Base-by-base conservation (phyloP, 352 stramenopile species). In the Globisporangium camurandrum region DNA sequence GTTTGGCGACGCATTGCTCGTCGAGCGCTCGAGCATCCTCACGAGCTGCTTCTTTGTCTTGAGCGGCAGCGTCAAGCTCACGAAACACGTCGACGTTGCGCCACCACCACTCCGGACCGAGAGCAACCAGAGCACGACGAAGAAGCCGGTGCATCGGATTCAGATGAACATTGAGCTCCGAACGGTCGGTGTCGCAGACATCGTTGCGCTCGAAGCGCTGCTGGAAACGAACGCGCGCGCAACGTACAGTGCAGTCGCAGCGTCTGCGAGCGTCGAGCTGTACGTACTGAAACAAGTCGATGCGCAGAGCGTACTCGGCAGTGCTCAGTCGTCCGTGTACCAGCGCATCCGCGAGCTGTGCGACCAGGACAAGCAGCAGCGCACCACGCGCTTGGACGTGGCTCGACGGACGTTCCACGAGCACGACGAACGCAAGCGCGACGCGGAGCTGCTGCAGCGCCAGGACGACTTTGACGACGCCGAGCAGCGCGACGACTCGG, bases 1-100 rank as follows among this genome's bases (percentile, higher is more conserved):
- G 26, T 85, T 78, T 48, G 70, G 70, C 20, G 56, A 75, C 24
- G 45, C 58, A 3, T 20, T 85, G 8, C 23, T 81, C 14, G 57
- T 50, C 19, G 52, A 71, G 54, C 51, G 61, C 10, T 43, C 37
- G 41, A 40, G 46, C 1, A 27, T 65, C 28, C 1, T 56, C 14
- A 45, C 34, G 40, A 11, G 54, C 12, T 73, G 58, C 38, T 78
- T 67, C 52, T 58, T 84, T 31, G 51, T 84, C 10, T 58, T 79
- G 10, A 73, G 56, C 10, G 69, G 69, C 10, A 33, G 45, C 0
- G 56, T 79, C 19, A 75, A 67, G 36, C 42, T 77, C 33, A 63
- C 50, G 2, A 63, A 53, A 16, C 61, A 64, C 36, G 26, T 72
- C 19, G 49, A 62, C 16, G 53, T 59, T 1, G 53, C 46, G 43